phyloP scores from a whole-genome alignment of 2,329 filamentous ascomycete species.

The Cytospora piceicola region DNA sequence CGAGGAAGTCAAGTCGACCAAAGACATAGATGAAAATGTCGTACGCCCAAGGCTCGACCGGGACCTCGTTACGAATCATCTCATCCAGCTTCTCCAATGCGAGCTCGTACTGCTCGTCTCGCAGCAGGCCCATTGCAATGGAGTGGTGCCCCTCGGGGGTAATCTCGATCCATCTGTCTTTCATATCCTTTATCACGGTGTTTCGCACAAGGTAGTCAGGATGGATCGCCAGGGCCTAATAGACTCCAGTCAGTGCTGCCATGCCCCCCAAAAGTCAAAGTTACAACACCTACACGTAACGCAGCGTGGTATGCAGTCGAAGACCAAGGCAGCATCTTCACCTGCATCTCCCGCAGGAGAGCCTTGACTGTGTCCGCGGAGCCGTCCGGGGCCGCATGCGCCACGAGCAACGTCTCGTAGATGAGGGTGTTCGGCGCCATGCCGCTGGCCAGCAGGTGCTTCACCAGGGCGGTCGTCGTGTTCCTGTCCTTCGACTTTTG shows the following conservation, averaged over 20 bases:
- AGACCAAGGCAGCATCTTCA: conserved; percentile 64
- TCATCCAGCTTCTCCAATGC: conserved; percentile 72
- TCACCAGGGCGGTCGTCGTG: conserved; percentile 47
- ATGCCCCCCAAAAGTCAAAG: background rate
- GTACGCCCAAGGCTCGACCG: conserved; percentile 72
- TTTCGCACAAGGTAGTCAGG: conserved; percentile 80
- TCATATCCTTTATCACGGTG: conserved; percentile 74
- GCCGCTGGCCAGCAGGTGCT: conserved; percentile 59
- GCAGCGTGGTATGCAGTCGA: conserved; percentile 71
- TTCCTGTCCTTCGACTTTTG: conserved; percentile 35
- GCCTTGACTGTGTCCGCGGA: conserved; percentile 65
- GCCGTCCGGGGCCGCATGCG: conserved; percentile 69
- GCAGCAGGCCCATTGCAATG: conserved; percentile 73
- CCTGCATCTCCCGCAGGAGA: conserved; percentile 75
- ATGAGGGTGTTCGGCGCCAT: conserved; percentile 61
- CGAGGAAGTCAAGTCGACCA: conserved; percentile 71
- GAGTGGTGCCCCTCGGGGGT: conserved; percentile 66
- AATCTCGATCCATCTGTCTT: conserved; percentile 69
- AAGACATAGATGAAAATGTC: conserved; percentile 78
- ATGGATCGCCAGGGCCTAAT: conserved; percentile 74
- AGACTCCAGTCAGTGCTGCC: background rate
- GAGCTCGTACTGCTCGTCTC: conserved; percentile 82
- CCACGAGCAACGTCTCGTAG: conserved; percentile 76
- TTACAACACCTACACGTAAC: conserved; percentile 57
- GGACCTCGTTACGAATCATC: conserved; percentile 61